Base-by-base conservation (phyloP, 225 moss, liverwort and hornwort species). In the Polytrichum commune region DNA sequence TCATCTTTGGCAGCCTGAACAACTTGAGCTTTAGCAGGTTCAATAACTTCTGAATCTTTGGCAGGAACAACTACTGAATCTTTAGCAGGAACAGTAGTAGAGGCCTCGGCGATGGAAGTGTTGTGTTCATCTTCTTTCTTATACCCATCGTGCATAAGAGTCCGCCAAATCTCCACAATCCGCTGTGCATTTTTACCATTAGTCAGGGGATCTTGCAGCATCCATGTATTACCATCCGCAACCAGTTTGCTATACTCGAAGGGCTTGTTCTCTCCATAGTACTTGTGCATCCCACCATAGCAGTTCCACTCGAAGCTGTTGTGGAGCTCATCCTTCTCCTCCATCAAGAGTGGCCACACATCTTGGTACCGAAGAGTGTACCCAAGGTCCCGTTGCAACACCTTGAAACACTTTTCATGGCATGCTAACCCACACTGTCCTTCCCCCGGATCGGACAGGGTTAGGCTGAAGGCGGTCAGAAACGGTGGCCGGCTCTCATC, bases 341-440 rank as follows among this genome's bases (percentile, higher is more conserved):
- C 27, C 63, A 35, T 16, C 35, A 77, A 35, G 67, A 67, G 28
- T 4, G 72, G 55, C 67, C 77, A 72, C 19, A 77, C 72, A 60
- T 72, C 62, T 4, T 32, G 27, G 18, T 72, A 68, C 54, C 62
- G 62, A 5, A 68, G 72, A 5, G 63, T 60, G 66, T 76, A 77
- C 4, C 24, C 57, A 2, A 71, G 65, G 24, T 60, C 76, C 65
- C 38, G 38, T 65, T 67, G 53, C 24, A 56, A 63, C 35, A 77
- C n/a, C 19, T 54, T 33, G 27, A 30, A 27, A 25, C 77, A 63
- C 26, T 72, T 56, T 9, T 26, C 53, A 70, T 71, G 66, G 71
- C 60, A 71, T 18, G 60, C 38, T 13, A 66, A 22, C 28, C 25
- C 27, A 63, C 24, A 29, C 28, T 26, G 54, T 1, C 8, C 29